Base-by-base conservation (phyloP, 371 early-diverging fungal species). In the Apophysomyces elegans region DNA sequence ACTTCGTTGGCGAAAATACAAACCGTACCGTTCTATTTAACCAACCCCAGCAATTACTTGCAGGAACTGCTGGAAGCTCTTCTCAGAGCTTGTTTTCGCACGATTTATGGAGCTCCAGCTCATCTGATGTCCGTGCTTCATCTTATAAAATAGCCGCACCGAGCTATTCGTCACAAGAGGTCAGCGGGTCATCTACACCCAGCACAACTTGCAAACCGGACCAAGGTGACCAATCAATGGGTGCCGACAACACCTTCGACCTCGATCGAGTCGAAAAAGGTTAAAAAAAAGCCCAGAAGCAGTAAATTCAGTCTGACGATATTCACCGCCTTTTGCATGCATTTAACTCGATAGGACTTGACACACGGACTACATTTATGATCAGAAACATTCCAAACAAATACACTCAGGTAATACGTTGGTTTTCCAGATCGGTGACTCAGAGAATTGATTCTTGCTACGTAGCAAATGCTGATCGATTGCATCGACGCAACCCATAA, bases 351-450 rank as follows among this genome's bases (percentile, higher is more conserved):
- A 18, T 13, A 38, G 60, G 60, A 8, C 39, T 60, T 32, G 60
- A 96, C 65, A 78, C 46, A 32, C 80, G 95, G 16, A 94, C 93
- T 0, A 94, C 97, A 0, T 91, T 91, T 70, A 96, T 96, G 97
- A 90, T 96, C 45, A 87, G 92, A 64, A 95, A 96, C 67, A 93
- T 96, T 61, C 97, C 97, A 18, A 96, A 96, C 83, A 93, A 93
- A 75, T 93, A 91, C 69, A 90, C 92, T 11, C 89, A 89, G 73
- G 83, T 79, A 73, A n/a, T 44, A 5, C 32, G 32, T 26, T 26
- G 32, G 32, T 26, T 26, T 26, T 46, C 38, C 1, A 59, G 26
- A 7, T 35, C 37, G 7, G 18, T 13, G 9, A 41, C 4, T n/a
- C 8, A 26, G 8, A 14, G 5, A 13, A 9, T 13, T 58, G 7